These are phyloP conservation scores for Trichoderma oligosporum DNA, from an alignment of 2,329 filamentous ascomycete genomes.

Conservation along the genomic window DNA sequence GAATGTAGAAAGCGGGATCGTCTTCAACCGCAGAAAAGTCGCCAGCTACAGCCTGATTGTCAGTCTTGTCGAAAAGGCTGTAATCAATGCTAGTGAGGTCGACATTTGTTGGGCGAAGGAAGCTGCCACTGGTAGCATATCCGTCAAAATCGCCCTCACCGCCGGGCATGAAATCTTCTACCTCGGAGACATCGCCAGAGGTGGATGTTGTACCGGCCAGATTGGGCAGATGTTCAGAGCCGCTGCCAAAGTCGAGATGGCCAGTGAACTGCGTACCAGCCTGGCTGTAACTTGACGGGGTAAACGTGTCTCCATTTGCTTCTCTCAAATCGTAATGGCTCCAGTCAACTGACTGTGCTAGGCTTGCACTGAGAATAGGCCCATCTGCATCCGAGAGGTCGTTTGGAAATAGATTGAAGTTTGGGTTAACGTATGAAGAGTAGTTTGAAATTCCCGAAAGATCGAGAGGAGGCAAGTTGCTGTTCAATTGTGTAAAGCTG, in stretches of 20 bases:
- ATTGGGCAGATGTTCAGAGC: conserved; percentile 52
- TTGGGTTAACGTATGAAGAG: conserved; percentile 44
- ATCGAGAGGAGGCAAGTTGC: conserved; percentile 55
- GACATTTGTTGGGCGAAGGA: conserved; percentile 42
- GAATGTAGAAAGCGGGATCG: conserved; percentile 49
- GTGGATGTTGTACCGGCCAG: conserved; percentile 57
- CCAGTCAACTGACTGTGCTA: conserved; percentile 51
- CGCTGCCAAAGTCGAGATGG: conserved; percentile 48
- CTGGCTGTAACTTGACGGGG: conserved; percentile 54
- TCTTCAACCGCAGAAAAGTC: conserved; percentile 51
- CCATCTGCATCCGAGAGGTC: conserved; percentile 50
- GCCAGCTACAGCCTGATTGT: conserved; percentile 37
- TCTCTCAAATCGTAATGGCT: conserved; percentile 45
- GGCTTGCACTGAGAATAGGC: conserved; percentile 59
- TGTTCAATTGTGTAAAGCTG: conserved; percentile 48
- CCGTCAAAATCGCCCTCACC: conserved; percentile 48
- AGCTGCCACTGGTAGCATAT: conserved; percentile 45
- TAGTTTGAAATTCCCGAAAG: conserved; percentile 51
- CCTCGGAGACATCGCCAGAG: conserved; percentile 64
- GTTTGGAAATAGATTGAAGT: conserved; percentile 49
- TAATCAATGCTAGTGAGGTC: conserved; percentile 52
- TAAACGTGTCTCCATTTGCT: conserved; percentile 47
- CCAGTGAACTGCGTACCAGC: conserved; percentile 48
- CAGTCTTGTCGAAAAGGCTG: conserved; percentile 53
- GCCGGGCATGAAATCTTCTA: conserved; percentile 54